A percentile compares a stretch with the other conserved stretches of the same genome.
Conservation (phyloP, 768 basidiomycete genomes). For the Ramaria rubella region DNA sequence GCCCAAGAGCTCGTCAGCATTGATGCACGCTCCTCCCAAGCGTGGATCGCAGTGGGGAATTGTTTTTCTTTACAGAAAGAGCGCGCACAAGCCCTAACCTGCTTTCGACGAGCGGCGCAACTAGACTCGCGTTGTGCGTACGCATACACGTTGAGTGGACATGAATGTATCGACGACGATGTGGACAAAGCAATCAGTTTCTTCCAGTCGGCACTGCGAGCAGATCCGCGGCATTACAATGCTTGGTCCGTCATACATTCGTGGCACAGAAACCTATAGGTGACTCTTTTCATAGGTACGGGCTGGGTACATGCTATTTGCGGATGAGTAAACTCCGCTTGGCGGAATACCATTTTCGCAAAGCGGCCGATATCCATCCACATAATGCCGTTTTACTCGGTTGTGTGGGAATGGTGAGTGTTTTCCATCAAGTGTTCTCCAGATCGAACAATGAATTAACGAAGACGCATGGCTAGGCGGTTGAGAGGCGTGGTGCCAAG, state of each 20-base stretch:
- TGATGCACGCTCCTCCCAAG: constrained; percentile 72
- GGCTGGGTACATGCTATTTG: constrained; percentile 94
- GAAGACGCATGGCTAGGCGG: constrained; percentile 50
- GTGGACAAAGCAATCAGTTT: constrained; percentile 85
- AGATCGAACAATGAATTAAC: constrained; percentile 4
- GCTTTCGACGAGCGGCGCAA: constrained; percentile 87
- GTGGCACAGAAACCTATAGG: not conserved
- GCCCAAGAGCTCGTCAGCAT: constrained; percentile 88
- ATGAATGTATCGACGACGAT: constrained; percentile 96
- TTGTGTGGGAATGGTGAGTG: constrained; percentile 91
- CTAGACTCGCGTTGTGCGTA: constrained; percentile 89
- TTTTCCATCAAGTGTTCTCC: not conserved
- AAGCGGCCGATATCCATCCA: constrained; percentile 87
- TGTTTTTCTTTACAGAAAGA: constrained; percentile 94
- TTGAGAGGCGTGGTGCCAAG: constrained; percentile 78
- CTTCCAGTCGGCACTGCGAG: constrained; percentile 87
- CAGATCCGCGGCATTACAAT: constrained; percentile 92
- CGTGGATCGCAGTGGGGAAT: constrained; percentile 97
- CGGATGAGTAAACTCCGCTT: constrained; percentile 88
- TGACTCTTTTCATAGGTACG: constrained; percentile 81
- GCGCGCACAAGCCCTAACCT: constrained; percentile 85
- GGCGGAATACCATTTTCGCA: constrained; percentile 95
- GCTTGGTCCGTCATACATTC: constrained; percentile 71
- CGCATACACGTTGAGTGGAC: constrained; percentile 92
- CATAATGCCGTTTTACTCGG: constrained; percentile 92